phyloP scores from a whole-genome alignment of 116 monocot species.

The Zostera marina region DNA sequence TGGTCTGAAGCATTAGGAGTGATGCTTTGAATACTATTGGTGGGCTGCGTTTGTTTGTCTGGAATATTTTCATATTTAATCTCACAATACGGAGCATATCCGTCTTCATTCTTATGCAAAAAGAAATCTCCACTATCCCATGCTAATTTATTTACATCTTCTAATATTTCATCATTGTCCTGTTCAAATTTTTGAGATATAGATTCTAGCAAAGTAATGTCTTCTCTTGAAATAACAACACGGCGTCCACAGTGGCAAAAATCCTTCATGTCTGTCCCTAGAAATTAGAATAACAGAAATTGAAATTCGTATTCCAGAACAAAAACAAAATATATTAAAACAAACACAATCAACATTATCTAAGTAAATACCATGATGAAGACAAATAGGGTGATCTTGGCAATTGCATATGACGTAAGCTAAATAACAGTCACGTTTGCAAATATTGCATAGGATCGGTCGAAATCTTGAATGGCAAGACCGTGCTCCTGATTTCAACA shows the following conservation, averaged over 20 bases:
- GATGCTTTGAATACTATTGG: background rate
- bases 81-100: conserved; percentile 50
- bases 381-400: conserved; percentile 40
- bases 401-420: conserved; percentile 62
- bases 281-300: background rate
- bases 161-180: conserved; percentile 22
- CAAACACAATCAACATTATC: background rate
- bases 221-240: conserved; percentile 26
- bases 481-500: conserved; percentile 37
- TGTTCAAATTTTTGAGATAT: conserved; percentile 49
- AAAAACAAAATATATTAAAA: background rate
- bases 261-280: conserved; percentile 14
- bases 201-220: conserved; percentile 43
- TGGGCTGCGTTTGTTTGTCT: background rate
- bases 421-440: conserved; percentile 71
- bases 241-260: conserved; percentile 30
- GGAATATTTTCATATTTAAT: conserved; percentile 15
- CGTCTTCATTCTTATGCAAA: conserved; percentile 12
- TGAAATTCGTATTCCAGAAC: background rate
- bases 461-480: conserved; percentile 11
- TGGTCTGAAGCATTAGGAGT: background rate
- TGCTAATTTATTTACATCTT: conserved; percentile 21
- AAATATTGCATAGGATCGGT: conserved; percentile 44
- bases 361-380: conserved; percentile 54
- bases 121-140: conserved; percentile 9